Percentiles rank a stretch among this genome's conserved stretches.
Conservation (phyloP, 371 early-diverging fungal genomes). For the Chytridiales sp. region DNA sequence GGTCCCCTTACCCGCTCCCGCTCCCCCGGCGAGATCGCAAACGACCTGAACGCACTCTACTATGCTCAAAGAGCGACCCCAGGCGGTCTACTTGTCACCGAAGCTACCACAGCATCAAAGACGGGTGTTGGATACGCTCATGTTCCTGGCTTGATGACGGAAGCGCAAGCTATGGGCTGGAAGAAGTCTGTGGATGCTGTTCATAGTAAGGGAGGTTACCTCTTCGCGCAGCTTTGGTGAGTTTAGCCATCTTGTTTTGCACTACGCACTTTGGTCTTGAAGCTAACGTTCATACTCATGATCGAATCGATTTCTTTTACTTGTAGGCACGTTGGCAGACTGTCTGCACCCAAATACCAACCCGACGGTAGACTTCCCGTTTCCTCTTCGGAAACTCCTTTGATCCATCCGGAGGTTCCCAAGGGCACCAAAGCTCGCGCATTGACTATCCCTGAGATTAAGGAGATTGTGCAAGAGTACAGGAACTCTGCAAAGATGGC, state of each 20-base stretch:
- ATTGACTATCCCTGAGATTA: constrained; percentile 66
- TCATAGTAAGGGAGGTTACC: constrained; percentile 55
- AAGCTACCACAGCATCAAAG: constrained; percentile 50
- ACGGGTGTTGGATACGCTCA: constrained; percentile 15
- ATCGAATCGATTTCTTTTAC: background rate
- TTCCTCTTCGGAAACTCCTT: constrained; percentile 24
- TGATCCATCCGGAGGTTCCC: too few relatives aligned
- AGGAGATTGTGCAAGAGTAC: constrained; percentile 57
- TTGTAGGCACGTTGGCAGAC: constrained; percentile 39
- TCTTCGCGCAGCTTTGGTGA: constrained; percentile 63
- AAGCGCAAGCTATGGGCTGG: constrained; percentile 58
- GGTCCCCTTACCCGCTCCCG: constrained; percentile 55
- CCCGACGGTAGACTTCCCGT: constrained; percentile 31
- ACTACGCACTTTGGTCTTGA: background rate
- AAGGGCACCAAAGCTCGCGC: constrained; percentile 53
- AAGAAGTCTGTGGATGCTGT: constrained; percentile 56
- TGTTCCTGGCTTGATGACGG: constrained; percentile 24
- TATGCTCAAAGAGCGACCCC: constrained; percentile 58
- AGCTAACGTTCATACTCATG: too few relatives aligned
- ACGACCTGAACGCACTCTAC: constrained; percentile 48
- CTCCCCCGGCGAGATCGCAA: constrained; percentile 40
- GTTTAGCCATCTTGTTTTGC: background rate
- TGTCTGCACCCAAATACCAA: constrained; percentile 27
- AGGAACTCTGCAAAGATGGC: constrained; percentile 67
- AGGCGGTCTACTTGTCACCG: constrained; percentile 59